Conservation (phyloP, 176 grass and related monocot species). For the Oryza brachyantha region DNA sequence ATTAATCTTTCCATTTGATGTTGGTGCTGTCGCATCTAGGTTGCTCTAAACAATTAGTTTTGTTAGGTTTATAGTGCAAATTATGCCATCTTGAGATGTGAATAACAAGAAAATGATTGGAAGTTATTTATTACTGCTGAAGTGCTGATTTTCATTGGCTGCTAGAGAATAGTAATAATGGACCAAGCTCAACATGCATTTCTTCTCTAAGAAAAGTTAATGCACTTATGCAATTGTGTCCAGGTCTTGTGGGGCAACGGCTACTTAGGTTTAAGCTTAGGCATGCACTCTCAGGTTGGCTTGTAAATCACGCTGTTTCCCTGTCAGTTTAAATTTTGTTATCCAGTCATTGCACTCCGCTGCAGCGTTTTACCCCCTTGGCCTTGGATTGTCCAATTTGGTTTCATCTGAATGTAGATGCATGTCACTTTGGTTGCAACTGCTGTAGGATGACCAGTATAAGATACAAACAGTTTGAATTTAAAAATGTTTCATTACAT, state of each 20-base stretch:
- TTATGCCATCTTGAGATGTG: not conserved
- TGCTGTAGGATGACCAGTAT: not conserved
- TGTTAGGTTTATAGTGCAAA: not conserved
- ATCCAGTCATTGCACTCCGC: not conserved
- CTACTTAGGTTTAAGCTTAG: not conserved
- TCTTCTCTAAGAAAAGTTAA: not conserved
- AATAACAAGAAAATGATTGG: not conserved
- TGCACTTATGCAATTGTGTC: not conserved
- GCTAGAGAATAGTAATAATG: not conserved
- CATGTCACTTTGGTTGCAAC: not conserved
- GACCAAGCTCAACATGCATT: not conserved
- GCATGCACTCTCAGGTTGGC: not conserved
- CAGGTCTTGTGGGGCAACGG: not conserved
- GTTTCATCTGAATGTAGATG: not conserved
- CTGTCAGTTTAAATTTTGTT: not conserved
- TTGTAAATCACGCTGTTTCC: not conserved
- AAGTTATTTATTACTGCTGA: not conserved
- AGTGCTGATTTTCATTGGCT: not conserved
- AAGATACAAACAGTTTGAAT: not conserved
- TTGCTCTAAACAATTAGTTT: not conserved
- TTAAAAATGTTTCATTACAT: not conserved
- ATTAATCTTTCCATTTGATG: not conserved
- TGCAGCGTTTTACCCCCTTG: not conserved
- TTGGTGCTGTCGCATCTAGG: not conserved
- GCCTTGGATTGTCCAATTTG: not conserved